These are phyloP conservation scores for Candida montana DNA, from an alignment of 805 yeast species.

Conservation along the genomic window DNA sequence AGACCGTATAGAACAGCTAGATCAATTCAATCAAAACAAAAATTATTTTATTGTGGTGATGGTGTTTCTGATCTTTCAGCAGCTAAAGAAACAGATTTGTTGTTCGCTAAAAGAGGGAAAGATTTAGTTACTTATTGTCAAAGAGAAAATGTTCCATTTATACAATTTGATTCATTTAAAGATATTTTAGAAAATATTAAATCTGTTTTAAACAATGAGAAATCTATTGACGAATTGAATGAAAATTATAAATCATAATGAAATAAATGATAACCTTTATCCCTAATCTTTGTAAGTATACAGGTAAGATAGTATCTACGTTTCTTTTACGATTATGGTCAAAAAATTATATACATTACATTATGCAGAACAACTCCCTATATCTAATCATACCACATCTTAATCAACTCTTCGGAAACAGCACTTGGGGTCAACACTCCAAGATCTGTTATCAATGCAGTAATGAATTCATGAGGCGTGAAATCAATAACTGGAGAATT, in stretches of 20 bases:
- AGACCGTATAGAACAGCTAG: slow-evolving; percentile 33
- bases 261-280: not conserved
- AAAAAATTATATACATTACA: too few species aligned
- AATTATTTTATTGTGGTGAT: slow-evolving; percentile 91
- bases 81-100: slow-evolving; percentile 87
- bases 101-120: slow-evolving; percentile 90
- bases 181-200: slow-evolving; percentile 67
- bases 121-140: slow-evolving; percentile 84
- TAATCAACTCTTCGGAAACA: slow-evolving; percentile 95
- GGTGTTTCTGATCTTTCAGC: slow-evolving; percentile 96
- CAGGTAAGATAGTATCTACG: too few species aligned
- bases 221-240: slow-evolving; percentile 30
- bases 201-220: slow-evolving; percentile 43
- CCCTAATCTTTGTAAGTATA: too few species aligned
- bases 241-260: slow-evolving; percentile 22
- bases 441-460: slow-evolving; percentile 92
- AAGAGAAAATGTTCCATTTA: slow-evolving; percentile 75
- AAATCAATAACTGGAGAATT: slow-evolving; percentile 70
- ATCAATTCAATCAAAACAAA: slow-evolving; percentile 42
- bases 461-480: slow-evolving; percentile 92
- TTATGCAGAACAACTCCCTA: too few species aligned
- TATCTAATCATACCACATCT: slow-evolving; percentile 91
- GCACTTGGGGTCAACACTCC: slow-evolving; percentile 98
- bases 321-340: too few species aligned
- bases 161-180: slow-evolving; percentile 69